These are phyloP conservation scores for Picochlorum sp. DNA, from an alignment of 139 green algal species.

Conservation along the genomic window DNA sequence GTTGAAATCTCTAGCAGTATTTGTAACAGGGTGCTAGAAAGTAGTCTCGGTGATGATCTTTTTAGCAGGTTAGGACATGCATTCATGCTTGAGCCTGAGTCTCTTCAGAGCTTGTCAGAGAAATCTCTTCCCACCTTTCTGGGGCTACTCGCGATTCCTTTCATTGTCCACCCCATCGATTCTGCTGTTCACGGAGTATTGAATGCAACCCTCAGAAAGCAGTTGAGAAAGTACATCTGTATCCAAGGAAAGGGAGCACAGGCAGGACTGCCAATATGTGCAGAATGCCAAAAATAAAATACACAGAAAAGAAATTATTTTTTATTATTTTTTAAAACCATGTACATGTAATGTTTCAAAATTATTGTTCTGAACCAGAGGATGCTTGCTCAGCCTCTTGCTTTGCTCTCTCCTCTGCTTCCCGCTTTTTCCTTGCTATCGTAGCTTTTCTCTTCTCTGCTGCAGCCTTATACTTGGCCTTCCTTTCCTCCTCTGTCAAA, in stretches of 20 bases:
- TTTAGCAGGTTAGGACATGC: background rate
- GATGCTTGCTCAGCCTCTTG: no score
- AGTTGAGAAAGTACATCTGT: slow-evolving; percentile 46
- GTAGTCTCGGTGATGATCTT: slow-evolving; percentile 1
- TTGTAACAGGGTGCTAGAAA: slow-evolving; percentile 13
- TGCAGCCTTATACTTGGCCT: background rate
- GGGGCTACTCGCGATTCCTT: slow-evolving; percentile 54
- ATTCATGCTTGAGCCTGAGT: background rate
- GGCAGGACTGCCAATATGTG: slow-evolving; percentile 24
- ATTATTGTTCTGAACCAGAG: no score
- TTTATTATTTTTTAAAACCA: no score
- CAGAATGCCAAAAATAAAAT: no score
- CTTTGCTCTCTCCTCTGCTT: background rate
- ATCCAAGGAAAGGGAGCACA: slow-evolving; percentile 4
- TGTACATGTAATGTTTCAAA: no score
- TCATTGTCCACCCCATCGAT: slow-evolving; percentile 73
- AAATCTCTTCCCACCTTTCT: slow-evolving; percentile 49
- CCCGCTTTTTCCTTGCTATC: background rate
- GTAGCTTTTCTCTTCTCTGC: background rate
- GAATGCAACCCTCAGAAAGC: slow-evolving; percentile 48
- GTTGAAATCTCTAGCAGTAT: slow-evolving; percentile 41
- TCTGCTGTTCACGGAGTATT: slow-evolving; percentile 50
- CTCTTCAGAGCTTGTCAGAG: slow-evolving; percentile 27
- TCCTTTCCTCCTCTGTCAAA: background rate
- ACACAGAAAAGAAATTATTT: no score